Conservation (phyloP, 371 early-diverging fungal species). For the Mortierella sp. region DNA sequence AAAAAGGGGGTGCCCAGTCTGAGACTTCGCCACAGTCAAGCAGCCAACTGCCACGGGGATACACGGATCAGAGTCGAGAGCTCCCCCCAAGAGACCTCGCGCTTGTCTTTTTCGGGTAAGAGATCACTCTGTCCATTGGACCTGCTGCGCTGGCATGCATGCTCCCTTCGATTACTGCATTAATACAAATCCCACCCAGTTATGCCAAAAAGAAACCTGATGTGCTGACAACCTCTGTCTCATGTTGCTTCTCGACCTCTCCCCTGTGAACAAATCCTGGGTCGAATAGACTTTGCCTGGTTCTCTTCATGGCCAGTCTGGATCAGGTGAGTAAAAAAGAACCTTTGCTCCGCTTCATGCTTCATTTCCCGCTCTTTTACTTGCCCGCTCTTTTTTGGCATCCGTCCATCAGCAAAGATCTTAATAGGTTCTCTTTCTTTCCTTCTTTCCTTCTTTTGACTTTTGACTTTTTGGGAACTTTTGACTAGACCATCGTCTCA, state of each 20-base stretch:
- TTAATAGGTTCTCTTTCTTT: not conserved
- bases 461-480: too few relatives aligned
- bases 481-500: constrained; percentile 73
- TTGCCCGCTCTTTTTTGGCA: not conserved
- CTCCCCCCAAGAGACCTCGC: constrained; percentile 34
- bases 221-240: not conserved
- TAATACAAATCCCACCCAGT: not conserved
- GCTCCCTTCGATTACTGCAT: not conserved
- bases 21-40: not conserved
- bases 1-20: constrained; percentile 6
- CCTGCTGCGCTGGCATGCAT: not conserved
- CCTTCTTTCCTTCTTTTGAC: constrained; percentile 54
- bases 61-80: constrained; percentile 34
- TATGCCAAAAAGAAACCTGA: not conserved
- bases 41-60: constrained; percentile 5
- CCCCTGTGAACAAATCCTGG: not conserved
- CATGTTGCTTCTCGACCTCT: not conserved
- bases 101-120: constrained; percentile 38
- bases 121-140: not conserved
- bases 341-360: not conserved
- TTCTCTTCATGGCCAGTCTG: constrained; percentile 46
- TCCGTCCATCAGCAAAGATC: not conserved
- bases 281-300: constrained; percentile 18
- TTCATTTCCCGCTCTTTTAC: not conserved
- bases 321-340: constrained; percentile 31